Conservation (phyloP, 1,284 basidiomycete species). For the Bjerkandera adusta region DNA sequence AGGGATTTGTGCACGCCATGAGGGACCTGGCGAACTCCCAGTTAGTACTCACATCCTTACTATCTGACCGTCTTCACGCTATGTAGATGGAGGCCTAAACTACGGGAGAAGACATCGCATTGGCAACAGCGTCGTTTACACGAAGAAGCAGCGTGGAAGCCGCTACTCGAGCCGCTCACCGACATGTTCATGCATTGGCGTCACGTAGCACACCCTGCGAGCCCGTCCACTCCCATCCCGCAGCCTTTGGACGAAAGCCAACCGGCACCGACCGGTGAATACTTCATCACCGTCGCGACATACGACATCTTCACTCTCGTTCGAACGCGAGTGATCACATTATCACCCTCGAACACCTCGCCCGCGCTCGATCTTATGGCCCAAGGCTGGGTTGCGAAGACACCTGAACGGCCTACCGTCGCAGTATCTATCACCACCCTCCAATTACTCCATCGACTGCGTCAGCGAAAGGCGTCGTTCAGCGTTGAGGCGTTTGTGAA, state of each 20-base stretch:
- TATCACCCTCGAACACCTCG: background rate
- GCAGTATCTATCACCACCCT: constrained; percentile 30
- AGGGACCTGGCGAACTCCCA: background rate
- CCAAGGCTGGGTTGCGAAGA: constrained; percentile 7
- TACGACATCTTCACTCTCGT: too few species aligned
- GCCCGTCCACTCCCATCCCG: background rate
- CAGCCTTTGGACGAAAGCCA: too few species aligned
- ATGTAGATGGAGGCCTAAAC: too few species aligned
- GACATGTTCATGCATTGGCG: constrained; percentile 4
- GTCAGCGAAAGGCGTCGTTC: constrained; percentile 25
- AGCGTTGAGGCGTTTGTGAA: constrained; percentile 33
- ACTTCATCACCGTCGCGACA: too few species aligned
- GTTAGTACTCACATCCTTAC: background rate
- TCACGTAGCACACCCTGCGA: too few species aligned
- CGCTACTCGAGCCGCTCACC: background rate
- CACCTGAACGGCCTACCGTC: constrained; percentile 8
- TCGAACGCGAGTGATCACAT: too few species aligned
- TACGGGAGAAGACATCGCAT: too few species aligned
- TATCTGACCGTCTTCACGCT: background rate
- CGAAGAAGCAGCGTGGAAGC: background rate
- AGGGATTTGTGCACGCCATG: background rate
- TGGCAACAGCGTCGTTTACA: background rate
- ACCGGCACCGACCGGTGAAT: background rate
- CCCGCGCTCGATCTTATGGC: constrained; percentile 7
- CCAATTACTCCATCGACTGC: constrained; percentile 26